Evolutionary conservation across 345 rosid genomes (phyloP).

Genomic region (Odontarrhena argentea): DNA sequence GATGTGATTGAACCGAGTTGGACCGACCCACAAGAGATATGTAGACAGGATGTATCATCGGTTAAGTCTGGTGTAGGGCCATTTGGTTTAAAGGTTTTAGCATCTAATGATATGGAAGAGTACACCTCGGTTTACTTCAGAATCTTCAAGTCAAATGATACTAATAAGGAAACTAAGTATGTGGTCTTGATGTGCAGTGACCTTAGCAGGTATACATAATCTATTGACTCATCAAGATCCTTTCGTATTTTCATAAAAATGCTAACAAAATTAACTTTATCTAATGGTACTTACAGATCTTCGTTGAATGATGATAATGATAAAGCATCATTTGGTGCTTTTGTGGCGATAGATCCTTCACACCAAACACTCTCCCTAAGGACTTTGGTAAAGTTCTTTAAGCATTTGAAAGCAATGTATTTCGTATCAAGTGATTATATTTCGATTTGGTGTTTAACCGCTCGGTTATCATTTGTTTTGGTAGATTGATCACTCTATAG

Average conservation of each 20-base stretch:
- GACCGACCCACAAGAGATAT: constrained; percentile 57
- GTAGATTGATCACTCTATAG: constrained; percentile 60
- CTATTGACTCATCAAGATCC: neutral
- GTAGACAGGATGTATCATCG: constrained; percentile 48
- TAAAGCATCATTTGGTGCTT: constrained; percentile 58
- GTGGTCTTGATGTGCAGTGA: constrained; percentile 86
- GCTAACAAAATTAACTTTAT: neutral
- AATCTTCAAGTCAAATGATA: constrained; percentile 48
- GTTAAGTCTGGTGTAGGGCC: constrained; percentile 60
- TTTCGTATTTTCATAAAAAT: neutral
- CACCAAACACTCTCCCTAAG: constrained; percentile 47
- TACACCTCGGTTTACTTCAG: constrained; percentile 67
- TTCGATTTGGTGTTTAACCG: neutral
- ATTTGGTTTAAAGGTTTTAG: constrained; percentile 69
- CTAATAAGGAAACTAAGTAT: constrained; percentile 35
- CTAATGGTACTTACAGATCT: constrained; percentile 41
- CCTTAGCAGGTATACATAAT: constrained; percentile 53
- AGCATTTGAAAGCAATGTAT: neutral
- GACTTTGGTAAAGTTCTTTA: constrained; percentile 42
- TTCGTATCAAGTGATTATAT: neutral
- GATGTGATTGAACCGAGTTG: constrained; percentile 52
- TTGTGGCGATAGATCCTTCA: constrained; percentile 50
- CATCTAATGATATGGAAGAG: constrained; percentile 56
- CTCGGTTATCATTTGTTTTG: neutral
- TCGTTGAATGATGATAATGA: constrained; percentile 49